Evolutionary conservation across 345 rosid species (phyloP).

Genomic region (Rhodamnia rubescens): DNA sequence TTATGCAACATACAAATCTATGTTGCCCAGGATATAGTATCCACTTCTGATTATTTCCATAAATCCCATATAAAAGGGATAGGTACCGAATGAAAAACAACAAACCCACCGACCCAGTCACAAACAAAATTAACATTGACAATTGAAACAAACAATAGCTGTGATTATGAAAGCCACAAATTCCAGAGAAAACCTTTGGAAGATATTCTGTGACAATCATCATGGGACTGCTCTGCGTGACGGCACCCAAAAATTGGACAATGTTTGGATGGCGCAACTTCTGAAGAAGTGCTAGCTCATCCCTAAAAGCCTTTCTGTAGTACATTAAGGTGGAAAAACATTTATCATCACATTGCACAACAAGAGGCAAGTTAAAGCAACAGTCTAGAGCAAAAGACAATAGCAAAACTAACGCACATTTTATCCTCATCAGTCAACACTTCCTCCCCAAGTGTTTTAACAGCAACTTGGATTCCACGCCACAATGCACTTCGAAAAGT

Average conservation of each 20-base stretch:
- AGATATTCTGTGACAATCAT: constrained; percentile 77
- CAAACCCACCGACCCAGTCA: not conserved
- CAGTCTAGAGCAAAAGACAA: not conserved
- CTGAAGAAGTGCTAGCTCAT: constrained; percentile 76
- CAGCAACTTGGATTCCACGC: constrained; percentile 85
- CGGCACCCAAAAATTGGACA: constrained; percentile 85
- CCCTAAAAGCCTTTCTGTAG: constrained; percentile 65
- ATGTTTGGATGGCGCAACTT: constrained; percentile 83
- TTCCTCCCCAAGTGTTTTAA: constrained; percentile 69
- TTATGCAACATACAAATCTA: not conserved
- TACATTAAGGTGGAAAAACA: not conserved
- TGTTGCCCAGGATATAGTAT: not conserved
- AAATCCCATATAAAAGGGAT: not conserved
- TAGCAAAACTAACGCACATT: constrained; percentile 45
- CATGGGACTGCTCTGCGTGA: constrained; percentile 85
- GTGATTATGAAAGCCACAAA: not conserved
- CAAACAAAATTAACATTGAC: not conserved
- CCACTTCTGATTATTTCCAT: not conserved
- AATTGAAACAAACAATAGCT: not conserved
- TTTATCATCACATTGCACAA: not conserved
- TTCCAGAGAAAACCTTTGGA: constrained; percentile 34
- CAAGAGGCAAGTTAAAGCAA: not conserved
- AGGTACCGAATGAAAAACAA: not conserved
- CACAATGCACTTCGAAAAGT: constrained; percentile 68
- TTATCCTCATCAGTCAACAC: constrained; percentile 57